A percentile compares a stretch with the other conserved stretches of the same genome.
These are phyloP conservation scores for Tetrastigma voinierianum DNA, from an alignment of 164 flowering plant species.

Conservation along the genomic window DNA sequence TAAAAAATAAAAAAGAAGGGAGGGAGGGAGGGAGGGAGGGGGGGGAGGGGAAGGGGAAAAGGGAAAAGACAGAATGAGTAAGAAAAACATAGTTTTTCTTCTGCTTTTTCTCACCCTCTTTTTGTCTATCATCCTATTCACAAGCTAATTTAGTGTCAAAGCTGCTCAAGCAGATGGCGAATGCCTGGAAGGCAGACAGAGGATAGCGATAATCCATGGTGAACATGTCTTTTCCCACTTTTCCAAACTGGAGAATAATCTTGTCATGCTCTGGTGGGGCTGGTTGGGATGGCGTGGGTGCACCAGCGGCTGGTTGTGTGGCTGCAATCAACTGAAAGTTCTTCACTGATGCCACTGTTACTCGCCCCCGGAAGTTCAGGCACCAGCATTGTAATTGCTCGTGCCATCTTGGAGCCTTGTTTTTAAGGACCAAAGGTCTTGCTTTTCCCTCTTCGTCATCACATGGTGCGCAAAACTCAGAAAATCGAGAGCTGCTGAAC, in stretches of 20 bases:
- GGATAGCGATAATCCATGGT: constrained; percentile 43
- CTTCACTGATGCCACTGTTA: constrained; percentile 44
- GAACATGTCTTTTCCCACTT: constrained; percentile 41
- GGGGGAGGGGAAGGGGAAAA: constrained; percentile 1
- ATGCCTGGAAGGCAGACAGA: constrained; percentile 45
- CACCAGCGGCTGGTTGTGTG: constrained; percentile 20
- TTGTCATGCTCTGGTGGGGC: constrained; percentile 30
- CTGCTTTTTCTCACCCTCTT: neutral
- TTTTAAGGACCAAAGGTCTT: constrained; percentile 30
- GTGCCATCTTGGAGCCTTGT: constrained; percentile 49
- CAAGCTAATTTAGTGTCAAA: constrained; percentile 42
- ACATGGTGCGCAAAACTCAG: constrained; percentile 14
- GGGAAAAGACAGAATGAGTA: neutral
- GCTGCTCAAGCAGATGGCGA: constrained; percentile 46
- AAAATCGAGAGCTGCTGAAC: constrained; percentile 34
- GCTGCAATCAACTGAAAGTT: constrained; percentile 41
- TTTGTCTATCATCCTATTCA: constrained; percentile 19
- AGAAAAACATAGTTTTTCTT: neutral
- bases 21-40: neutral
- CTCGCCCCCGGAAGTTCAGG: constrained; percentile 40
- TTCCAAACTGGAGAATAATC: constrained; percentile 40
- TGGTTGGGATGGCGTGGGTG: constrained; percentile 23
- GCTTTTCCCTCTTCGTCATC: constrained; percentile 20
- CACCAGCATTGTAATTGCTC: constrained; percentile 43
- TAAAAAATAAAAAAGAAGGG: neutral